Evolutionary conservation across 805 yeast species (phyloP), one percentile per base, ranked within the genome.

Genomic region (Nakazawaea populi): DNA sequence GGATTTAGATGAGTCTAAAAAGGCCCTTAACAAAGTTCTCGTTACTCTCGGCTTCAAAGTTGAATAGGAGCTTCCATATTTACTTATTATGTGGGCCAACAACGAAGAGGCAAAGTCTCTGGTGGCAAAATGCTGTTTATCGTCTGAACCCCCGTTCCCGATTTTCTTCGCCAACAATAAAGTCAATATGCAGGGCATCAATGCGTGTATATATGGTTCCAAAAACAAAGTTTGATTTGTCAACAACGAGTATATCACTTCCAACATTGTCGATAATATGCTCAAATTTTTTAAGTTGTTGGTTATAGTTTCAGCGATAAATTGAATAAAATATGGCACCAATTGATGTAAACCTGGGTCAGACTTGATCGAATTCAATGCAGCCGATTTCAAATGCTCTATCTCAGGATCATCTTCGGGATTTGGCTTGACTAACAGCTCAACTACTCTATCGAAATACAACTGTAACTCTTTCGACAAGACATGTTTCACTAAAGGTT

Each of bases 341-440:
- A 94, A 70, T 67, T 94, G 99, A 71, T 94, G 99, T 52, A 94
- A 71, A 35, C 99, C 99, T 2, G 97, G 96, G 64, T 94, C 99
- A 32, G 87, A 83, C 53, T 87, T 81, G 53, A 94, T 72, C 7
- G 96, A 87, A 31, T 85, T 83, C 49, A 94, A 73, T 1, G 97
- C 97, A 0, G 97, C 94, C 38, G 79, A 77, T 56, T 79, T 82
- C 63, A 89, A 70, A 40, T 74, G 72, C 42, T 80, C 87, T 52
- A 73, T 71, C n/a, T 71, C 75, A 3, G 71, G 54, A 49, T 61
- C 66, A 48, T 74, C 72, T 14, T 60, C 61, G 0, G 78, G 75
- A 43, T 77, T 80, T 36, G 79, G 75, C 1, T 79, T 75, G 6
- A 87, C 69, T 30, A 94, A 74, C 1, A 94, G 96, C 34, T 83